phyloP scores from a whole-genome alignment of 495 filamentous ascomycete species.

The Penicillium robsamsonii region DNA sequence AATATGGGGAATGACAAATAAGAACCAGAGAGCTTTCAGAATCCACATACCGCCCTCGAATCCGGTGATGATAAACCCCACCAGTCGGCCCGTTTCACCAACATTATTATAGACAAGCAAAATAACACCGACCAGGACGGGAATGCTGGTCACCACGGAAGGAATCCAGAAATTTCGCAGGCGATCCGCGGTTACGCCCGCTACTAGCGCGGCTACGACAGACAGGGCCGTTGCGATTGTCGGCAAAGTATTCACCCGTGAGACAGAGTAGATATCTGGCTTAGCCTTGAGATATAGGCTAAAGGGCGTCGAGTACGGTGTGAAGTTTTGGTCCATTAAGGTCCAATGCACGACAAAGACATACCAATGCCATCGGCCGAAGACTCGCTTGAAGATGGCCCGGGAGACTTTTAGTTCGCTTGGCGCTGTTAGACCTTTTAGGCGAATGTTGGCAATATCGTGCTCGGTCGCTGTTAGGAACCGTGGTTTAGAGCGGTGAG shows the following conservation, averaged over 20 bases:
- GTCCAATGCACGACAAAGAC: constrained; percentile 31
- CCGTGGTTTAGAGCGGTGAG: constrained; percentile 23
- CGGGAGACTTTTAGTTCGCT: constrained; percentile 22
- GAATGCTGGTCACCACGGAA: constrained; percentile 26
- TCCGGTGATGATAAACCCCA: constrained; percentile 32
- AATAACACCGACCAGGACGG: constrained; percentile 27
- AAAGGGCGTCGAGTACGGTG: constrained; percentile 26
- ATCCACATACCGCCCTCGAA: constrained; percentile 31
- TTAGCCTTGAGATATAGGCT: constrained; percentile 36
- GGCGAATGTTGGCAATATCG: constrained; percentile 26
- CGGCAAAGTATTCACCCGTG: constrained; percentile 23
- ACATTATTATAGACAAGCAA: constrained; percentile 28
- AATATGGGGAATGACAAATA: neutral
- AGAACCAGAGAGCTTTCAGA: neutral
- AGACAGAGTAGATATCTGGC: constrained; percentile 17
- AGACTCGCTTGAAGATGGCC: constrained; percentile 24
- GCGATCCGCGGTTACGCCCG: constrained; percentile 28
- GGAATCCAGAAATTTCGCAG: constrained; percentile 31
- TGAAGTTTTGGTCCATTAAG: constrained; percentile 34
- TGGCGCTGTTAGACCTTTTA: constrained; percentile 28
- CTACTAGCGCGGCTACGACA: constrained; percentile 29
- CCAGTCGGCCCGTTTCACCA: constrained; percentile 32
- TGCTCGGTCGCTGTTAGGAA: constrained; percentile 27
- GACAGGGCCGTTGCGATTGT: constrained; percentile 33
- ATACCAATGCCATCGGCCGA: constrained; percentile 31